Evolutionary conservation across 208 protist species (phyloP).

Genomic region (Wallacemonas sp.): DNA sequence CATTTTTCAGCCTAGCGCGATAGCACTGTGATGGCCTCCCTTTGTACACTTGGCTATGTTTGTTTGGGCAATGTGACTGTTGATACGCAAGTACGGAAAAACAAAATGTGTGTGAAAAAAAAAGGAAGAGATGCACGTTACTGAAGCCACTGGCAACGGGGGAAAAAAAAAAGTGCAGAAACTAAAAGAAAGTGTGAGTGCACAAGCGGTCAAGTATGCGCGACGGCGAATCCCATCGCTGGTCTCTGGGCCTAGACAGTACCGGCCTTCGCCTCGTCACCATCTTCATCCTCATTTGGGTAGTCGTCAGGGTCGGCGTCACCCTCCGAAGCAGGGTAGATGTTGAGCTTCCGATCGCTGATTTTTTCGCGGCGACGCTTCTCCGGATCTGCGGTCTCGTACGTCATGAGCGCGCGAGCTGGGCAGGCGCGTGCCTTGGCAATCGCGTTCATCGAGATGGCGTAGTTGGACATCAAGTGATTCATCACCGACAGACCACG

Average conservation of each 20-base stretch:
- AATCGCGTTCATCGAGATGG: constrained; percentile 68
- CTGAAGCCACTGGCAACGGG: background rate
- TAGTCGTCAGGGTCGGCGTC: constrained; percentile 13
- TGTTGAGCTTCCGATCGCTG: constrained; percentile 6
- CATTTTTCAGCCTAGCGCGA: no score
- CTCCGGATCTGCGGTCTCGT: constrained; percentile 35
- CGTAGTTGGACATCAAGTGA: constrained; percentile 77
- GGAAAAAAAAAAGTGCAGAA: constrained; percentile 18
- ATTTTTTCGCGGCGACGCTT: constrained; percentile 24
- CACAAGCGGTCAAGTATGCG: no score
- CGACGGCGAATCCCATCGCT: no score
- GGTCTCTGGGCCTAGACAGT: no score
- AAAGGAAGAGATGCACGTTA: background rate
- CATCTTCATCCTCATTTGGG: constrained; percentile 8
- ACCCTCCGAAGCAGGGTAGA: constrained; percentile 11
- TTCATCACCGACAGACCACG: constrained; percentile 67
- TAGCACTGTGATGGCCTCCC: no score
- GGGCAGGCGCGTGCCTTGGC: constrained; percentile 46
- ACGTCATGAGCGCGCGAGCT: constrained; percentile 30
- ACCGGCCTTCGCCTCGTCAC: background rate
- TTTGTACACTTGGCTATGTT: no score
- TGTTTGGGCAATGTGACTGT: no score
- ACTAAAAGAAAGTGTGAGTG: background rate
- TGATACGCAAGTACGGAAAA: no score
- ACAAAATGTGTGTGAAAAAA: no score